Percentiles rank a stretch among this genome's conserved stretches.
phyloP scores from a whole-genome alignment of 2,329 filamentous ascomycete species.

The Keithomyces neogunnii region DNA sequence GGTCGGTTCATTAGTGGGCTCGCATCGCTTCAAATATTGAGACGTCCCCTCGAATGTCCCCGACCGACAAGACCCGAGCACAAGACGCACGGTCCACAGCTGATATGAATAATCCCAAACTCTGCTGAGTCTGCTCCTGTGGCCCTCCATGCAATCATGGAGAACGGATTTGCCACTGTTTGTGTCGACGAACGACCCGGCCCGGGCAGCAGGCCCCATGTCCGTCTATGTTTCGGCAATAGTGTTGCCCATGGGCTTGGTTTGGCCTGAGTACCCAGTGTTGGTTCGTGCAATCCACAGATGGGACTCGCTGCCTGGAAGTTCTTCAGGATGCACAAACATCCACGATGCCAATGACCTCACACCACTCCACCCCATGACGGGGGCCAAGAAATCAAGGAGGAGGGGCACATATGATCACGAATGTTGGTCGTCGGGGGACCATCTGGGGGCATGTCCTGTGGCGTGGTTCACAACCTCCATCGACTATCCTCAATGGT shows the following conservation, averaged over 20 bases:
- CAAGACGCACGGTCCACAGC: background rate
- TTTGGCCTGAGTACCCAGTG: too few species aligned
- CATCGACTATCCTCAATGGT: background rate
- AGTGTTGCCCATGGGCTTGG: too few species aligned
- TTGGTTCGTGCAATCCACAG: too few species aligned
- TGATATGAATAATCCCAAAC: background rate
- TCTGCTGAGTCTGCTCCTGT: too few species aligned
- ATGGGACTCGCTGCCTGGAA: background rate
- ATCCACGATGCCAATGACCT: background rate
- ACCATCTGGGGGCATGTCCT: too few species aligned
- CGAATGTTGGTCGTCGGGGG: background rate
- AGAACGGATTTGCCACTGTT: too few species aligned
- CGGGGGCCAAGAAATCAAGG: constrained; percentile 33
- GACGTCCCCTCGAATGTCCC: background rate
- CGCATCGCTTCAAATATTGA: background rate
- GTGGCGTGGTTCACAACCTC: background rate
- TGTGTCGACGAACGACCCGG: too few species aligned
- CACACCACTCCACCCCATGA: background rate
- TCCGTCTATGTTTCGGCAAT: too few species aligned
- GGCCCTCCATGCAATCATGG: too few species aligned
- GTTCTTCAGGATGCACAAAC: background rate
- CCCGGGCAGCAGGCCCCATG: too few species aligned
- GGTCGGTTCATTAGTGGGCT: too few species aligned
- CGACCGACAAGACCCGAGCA: background rate
- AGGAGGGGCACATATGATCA: constrained; percentile 24